Conservation (phyloP, 2,329 filamentous ascomycete species). For the Cucurbitaria berberidis region DNA sequence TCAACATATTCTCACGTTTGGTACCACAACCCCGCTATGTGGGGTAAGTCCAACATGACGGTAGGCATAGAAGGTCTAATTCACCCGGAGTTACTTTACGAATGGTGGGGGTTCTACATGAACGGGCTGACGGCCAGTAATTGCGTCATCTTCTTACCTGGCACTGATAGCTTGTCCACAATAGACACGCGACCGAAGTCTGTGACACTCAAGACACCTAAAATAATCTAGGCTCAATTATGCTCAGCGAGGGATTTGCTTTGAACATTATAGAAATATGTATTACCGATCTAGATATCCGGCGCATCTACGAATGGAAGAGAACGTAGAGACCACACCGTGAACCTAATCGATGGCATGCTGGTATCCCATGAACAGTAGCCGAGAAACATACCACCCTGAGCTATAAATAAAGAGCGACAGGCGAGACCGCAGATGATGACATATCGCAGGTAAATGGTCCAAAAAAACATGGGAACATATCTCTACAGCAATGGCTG, state of each 20-base stretch:
- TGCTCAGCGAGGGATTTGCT: background rate
- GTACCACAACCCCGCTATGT: slow-evolving; percentile 18
- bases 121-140: slow-evolving; percentile 7
- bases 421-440: slow-evolving; percentile 24
- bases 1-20: slow-evolving; percentile 4
- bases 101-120: slow-evolving; percentile 1
- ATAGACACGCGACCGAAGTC: background rate
- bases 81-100: slow-evolving; percentile 5
- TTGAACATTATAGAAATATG: background rate
- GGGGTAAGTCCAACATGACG: slow-evolving; percentile 9
- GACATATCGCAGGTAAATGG: slow-evolving; percentile 24
- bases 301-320: slow-evolving; percentile 21
- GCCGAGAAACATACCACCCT: slow-evolving; percentile 18
- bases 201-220: background rate
- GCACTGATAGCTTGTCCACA: background rate
- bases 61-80: background rate
- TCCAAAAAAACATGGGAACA: slow-evolving; percentile 17
- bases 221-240: background rate
- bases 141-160: slow-evolving; percentile 15
- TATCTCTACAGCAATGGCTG: slow-evolving; percentile 7
- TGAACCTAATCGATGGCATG: slow-evolving; percentile 28
- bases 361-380: slow-evolving; percentile 25
- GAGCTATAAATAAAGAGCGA: slow-evolving; percentile 25
- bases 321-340: slow-evolving; percentile 18
- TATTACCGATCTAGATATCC: slow-evolving; percentile 29